Conservation (phyloP, 176 grass and related monocot species). For the Carex scoparia region DNA sequence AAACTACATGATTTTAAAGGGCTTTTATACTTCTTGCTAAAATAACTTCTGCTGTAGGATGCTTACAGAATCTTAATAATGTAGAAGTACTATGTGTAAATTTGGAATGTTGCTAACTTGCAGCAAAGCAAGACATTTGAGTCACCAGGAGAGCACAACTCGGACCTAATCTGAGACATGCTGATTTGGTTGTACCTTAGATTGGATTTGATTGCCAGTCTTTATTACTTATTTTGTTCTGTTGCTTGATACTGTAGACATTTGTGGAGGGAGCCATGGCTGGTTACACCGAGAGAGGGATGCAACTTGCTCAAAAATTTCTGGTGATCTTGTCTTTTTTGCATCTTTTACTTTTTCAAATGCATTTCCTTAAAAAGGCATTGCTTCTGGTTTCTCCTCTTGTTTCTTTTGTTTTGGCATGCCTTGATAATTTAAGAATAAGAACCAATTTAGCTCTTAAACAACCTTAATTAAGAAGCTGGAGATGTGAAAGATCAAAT, state of each 20-base stretch:
- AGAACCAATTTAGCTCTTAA: background rate
- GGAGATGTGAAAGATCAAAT: background rate
- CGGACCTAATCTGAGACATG: background rate
- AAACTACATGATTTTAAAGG: background rate
- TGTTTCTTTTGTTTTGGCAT: background rate
- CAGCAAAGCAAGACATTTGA: background rate
- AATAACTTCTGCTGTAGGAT: background rate
- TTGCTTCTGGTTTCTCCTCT: background rate
- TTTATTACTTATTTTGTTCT: background rate
- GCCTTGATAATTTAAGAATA: background rate
- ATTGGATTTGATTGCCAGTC: background rate
- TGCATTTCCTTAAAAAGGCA: background rate
- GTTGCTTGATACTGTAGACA: constrained; percentile 36
- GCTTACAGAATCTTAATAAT: background rate
- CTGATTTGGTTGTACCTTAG: background rate
- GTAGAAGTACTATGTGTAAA: background rate
- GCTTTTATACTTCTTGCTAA: background rate
- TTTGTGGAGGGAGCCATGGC: constrained; percentile 83
- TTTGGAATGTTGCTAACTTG: background rate
- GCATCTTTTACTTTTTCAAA: background rate
- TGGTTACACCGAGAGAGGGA: constrained; percentile 56
- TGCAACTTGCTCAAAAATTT: constrained; percentile 94
- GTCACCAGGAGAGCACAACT: background rate
- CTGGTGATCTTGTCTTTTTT: constrained; percentile 56
- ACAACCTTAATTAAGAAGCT: background rate